Evolutionary conservation across 345 rosid genomes (phyloP).

Genomic region (Physaria fendleri): DNA sequence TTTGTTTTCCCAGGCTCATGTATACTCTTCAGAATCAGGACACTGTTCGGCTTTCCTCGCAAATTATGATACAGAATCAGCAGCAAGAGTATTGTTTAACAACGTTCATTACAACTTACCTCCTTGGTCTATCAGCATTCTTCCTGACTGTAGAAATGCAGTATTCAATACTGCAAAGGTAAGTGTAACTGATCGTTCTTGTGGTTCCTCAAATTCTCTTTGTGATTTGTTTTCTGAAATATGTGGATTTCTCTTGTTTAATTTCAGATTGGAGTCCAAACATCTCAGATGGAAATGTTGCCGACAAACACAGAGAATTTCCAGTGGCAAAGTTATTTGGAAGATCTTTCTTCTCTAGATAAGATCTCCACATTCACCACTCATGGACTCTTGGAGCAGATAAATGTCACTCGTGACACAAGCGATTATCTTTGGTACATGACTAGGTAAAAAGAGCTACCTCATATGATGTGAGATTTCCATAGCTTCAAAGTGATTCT

Average conservation of each 20-base stretch:
- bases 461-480: background rate
- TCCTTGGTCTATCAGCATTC: slow-evolving; percentile 98
- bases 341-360: slow-evolving; percentile 66
- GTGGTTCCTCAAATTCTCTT: background rate
- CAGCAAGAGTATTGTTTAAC: slow-evolving; percentile 79
- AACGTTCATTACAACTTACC: slow-evolving; percentile 96
- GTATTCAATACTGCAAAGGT: slow-evolving; percentile 98
- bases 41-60: slow-evolving; percentile 94
- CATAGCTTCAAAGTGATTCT: background rate
- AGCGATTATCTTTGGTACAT: slow-evolving; percentile 92
- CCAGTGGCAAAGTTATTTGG: slow-evolving; percentile 82
- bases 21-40: slow-evolving; percentile 73
- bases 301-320: slow-evolving; percentile 48
- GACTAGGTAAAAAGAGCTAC: slow-evolving; percentile 52
- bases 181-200: slow-evolving; percentile 2
- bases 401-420: slow-evolving; percentile 78
- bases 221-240: background rate
- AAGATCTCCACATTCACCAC: slow-evolving; percentile 60
- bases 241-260: slow-evolving; percentile 5
- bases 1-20: slow-evolving; percentile 56
- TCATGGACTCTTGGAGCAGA: slow-evolving; percentile 81
- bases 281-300: slow-evolving; percentile 87
- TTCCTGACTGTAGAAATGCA: slow-evolving; percentile 94
- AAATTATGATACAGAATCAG: slow-evolving; percentile 79
- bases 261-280: slow-evolving; percentile 85